Base-by-base conservation (phyloP, 2,329 filamentous ascomycete species). In the Calonectria hongkongensis region DNA sequence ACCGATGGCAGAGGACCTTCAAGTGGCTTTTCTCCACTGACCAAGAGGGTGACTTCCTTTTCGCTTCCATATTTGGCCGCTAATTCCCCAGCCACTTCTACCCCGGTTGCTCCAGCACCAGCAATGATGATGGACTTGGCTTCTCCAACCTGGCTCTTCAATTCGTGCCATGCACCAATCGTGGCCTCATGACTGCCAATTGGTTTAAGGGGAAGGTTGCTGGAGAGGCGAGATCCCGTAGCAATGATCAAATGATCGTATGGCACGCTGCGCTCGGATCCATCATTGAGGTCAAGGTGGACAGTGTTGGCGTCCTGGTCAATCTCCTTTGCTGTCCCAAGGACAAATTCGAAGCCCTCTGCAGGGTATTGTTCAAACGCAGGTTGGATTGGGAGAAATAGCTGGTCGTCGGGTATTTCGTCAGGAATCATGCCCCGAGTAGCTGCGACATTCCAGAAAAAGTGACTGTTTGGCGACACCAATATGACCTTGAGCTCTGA, bases 391-490 rank as follows among this genome's bases (percentile, higher is more conserved):
- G 88, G 85, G 50, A 83, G 76, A 78, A 88, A 86, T 63, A 89
- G 83, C 70, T 87, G 81, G 7, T 87, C 84, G 72, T 89, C 87
- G 18, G 84, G 82, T 68, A 89, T 81, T 41, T 84, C 80, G 33
- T 85, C 86, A 1, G 88, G 88, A 27, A 90, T 84, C 47, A 90
- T 84, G 74, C 87, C 88, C 45, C 89, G 88, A n/a, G 89, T 87
- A 2, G 89, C 86, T 1, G 89, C 89, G 8, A 91, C 74, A 76
- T 90, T 90, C 89, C 88, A 90, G 82, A 86, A 90, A 75, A 90
- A 89, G 75, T 89, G 87, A 66, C 83, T 86, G 78, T 87, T 90
- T 82, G 89, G 82, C 43, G 88, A 88, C 16, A 90, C 85, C n/a
- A 90, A 83, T 27, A 90, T 83, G 64, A 90, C 87, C 75, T 88